These are phyloP conservation scores for Phytophthora vignae DNA, from an alignment of 352 stramenopile genomes.

Conservation along the genomic window DNA sequence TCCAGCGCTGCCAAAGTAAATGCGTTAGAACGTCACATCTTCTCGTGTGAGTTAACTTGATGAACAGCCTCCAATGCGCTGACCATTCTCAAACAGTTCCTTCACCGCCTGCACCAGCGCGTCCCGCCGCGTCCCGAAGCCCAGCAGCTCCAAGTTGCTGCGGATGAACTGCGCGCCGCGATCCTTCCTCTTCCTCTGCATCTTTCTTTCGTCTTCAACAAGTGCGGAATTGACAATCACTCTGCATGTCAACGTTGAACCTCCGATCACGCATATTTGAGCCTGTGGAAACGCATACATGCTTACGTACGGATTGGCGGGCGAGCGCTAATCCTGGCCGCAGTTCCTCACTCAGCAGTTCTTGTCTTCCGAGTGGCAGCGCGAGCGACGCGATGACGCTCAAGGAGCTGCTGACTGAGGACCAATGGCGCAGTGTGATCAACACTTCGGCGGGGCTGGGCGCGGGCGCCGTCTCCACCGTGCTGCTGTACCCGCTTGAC, in stretches of 20 bases:
- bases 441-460: constrained; percentile 73
- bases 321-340: constrained; percentile 17
- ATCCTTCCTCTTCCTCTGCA: constrained; percentile 30
- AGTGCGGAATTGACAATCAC: constrained; percentile 27
- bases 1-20: constrained; percentile 57
- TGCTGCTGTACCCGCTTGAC: constrained; percentile 96
- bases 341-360: constrained; percentile 15
- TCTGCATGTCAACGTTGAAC: constrained; percentile 32
- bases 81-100: constrained; percentile 87
- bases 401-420: constrained; percentile 61
- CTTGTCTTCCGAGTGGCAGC: not conserved
- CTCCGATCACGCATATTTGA: constrained; percentile 24
- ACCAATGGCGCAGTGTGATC: constrained; percentile 76
- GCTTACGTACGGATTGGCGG: constrained; percentile 3
- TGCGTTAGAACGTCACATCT: not conserved
- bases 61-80: not conserved
- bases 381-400: constrained; percentile 34
- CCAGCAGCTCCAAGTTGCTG: constrained; percentile 76
- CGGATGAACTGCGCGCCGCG: constrained; percentile 65
- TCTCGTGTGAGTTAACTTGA: not conserved
- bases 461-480: constrained; percentile 82
- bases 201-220: not conserved
- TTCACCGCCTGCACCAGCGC: constrained; percentile 81
- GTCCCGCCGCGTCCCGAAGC: constrained; percentile 65
- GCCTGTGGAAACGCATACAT: constrained; percentile 13